phyloP scores from a whole-genome alignment of 257 asterid species.

The Solanum chilense region DNA sequence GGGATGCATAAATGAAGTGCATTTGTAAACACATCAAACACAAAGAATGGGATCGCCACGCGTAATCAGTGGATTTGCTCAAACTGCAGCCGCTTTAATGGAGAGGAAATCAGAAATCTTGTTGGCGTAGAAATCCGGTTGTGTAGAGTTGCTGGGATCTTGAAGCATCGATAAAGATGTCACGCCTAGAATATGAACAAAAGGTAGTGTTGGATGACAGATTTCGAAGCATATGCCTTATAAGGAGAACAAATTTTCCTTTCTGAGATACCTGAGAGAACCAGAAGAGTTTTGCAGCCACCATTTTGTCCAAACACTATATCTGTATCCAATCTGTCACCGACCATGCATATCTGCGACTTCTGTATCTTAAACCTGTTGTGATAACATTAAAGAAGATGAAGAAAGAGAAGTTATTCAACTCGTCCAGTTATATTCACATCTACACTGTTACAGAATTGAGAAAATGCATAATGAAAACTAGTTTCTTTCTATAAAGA shows the following conservation, averaged over 20 bases:
- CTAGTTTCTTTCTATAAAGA: background rate
- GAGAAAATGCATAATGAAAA: background rate
- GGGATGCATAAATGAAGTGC: background rate
- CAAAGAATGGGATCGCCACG: background rate
- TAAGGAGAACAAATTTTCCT: background rate
- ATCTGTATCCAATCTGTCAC: constrained; percentile 89
- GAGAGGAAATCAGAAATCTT: constrained; percentile 84
- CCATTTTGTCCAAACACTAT: constrained; percentile 94
- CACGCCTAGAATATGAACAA: constrained; percentile 40
- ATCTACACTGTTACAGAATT: background rate
- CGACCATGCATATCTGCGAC: constrained; percentile 98
- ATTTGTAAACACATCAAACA: background rate
- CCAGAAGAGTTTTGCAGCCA: constrained; percentile 96
- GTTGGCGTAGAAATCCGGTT: constrained; percentile 86
- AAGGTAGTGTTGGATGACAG: background rate
- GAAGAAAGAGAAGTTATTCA: background rate
- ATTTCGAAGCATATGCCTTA: background rate
- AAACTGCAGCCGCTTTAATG: constrained; percentile 60
- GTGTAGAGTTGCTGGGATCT: constrained; percentile 61
- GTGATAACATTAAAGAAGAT: background rate
- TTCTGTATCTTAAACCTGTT: constrained; percentile 74
- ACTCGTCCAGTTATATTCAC: background rate
- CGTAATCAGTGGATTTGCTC: background rate
- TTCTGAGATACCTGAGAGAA: constrained; percentile 60
- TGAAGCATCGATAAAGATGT: constrained; percentile 70